Conservation (phyloP, 345 rosid genomes). For the Carallia brachiata region DNA sequence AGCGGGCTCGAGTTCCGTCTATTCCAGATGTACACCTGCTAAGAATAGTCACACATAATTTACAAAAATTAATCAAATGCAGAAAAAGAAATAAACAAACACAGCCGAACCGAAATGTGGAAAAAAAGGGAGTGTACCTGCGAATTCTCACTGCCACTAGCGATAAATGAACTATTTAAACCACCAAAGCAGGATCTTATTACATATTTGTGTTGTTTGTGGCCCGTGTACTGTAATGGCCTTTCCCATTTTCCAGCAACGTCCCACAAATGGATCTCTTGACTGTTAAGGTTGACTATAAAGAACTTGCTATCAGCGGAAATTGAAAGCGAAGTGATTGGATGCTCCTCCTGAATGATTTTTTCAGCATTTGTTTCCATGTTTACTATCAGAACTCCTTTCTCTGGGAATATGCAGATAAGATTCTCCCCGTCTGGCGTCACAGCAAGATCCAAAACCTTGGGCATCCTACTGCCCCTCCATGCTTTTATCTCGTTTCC, state of each 20-base stretch:
- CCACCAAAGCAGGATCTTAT: constrained; percentile 95
- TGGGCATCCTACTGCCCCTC: constrained; percentile 79
- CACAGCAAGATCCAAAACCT: constrained; percentile 77
- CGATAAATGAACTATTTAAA: constrained; percentile 63
- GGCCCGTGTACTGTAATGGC: constrained; percentile 65
- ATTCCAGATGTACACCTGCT: constrained; percentile 87
- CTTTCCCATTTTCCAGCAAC: constrained; percentile 61
- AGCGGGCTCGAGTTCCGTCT: constrained; percentile 46
- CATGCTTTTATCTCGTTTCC: constrained; percentile 84
- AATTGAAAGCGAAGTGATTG: constrained; percentile 60
- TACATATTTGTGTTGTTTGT: constrained; percentile 70
- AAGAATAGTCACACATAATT: constrained; percentile 5
- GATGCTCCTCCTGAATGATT: constrained; percentile 62
- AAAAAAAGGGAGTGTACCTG: constrained; percentile 43
- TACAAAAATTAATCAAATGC: not conserved
- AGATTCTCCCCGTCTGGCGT: constrained; percentile 79
- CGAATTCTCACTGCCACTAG: constrained; percentile 87
- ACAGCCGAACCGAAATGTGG: not conserved
- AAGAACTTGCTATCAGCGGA: constrained; percentile 65
- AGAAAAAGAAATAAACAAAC: not conserved
- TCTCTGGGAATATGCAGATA: constrained; percentile 54
- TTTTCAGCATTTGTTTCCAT: constrained; percentile 60
- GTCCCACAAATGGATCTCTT: constrained; percentile 94
- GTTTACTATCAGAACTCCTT: constrained; percentile 60
- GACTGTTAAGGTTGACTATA: constrained; percentile 74